phyloP scores from a whole-genome alignment of 2,329 filamentous ascomycete genomes.

The Sporothrix mexicana region DNA sequence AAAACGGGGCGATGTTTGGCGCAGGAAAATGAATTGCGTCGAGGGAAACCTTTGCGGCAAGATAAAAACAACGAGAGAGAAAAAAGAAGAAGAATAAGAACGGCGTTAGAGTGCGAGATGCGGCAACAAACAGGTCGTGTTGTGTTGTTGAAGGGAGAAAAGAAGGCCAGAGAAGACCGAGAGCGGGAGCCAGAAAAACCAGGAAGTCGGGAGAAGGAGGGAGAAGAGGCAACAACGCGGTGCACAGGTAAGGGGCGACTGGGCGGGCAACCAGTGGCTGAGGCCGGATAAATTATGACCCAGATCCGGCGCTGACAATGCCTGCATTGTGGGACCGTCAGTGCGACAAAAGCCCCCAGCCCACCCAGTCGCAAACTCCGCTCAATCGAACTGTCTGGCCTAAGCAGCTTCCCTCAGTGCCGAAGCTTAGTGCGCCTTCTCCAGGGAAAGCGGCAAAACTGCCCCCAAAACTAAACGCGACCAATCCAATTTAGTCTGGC shows the following conservation, averaged over 20 bases:
- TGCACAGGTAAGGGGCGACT: conserved; percentile 29
- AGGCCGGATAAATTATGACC: conserved; percentile 29
- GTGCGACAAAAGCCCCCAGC: too few relatives aligned
- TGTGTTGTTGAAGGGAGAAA: conserved; percentile 17
- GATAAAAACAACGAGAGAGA: neutral
- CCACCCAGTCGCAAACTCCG: too few relatives aligned
- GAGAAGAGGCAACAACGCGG: conserved; percentile 31
- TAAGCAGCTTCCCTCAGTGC: too few relatives aligned
- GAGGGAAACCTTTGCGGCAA: neutral
- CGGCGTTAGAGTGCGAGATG: neutral
- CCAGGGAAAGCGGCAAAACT: too few relatives aligned
- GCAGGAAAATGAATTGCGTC: neutral
- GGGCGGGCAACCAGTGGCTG: conserved; percentile 18
- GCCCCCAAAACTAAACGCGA: too few relatives aligned
- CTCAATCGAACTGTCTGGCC: too few relatives aligned
- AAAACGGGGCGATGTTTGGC: neutral
- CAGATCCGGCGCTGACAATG: conserved; percentile 13
- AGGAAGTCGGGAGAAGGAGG: conserved; percentile 31
- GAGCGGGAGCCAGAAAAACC: conserved; percentile 17
- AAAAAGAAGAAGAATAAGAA: neutral
- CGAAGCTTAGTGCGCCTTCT: too few relatives aligned
- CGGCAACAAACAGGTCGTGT: conserved; percentile 26
- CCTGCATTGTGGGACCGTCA: too few relatives aligned
- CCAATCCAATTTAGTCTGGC: too few relatives aligned
- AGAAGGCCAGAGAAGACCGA: conserved; percentile 22